Percentiles rank a stretch among this genome's conserved stretches.
phyloP scores from a whole-genome alignment of 2,329 filamentous ascomycete genomes.

The Arthrobotrys sphaeroides region DNA sequence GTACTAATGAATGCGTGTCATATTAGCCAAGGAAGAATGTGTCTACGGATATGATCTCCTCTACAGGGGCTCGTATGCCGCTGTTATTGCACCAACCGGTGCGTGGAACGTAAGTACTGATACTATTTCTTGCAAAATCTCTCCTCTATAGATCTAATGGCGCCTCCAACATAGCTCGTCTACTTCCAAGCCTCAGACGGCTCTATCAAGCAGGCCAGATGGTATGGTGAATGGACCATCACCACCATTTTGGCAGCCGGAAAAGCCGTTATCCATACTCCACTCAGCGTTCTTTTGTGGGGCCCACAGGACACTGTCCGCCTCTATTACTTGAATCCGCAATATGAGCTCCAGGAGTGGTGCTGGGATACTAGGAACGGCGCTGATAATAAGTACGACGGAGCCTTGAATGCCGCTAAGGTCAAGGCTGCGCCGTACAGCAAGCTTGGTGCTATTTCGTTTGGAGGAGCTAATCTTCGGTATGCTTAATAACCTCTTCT shows the following conservation, averaged over 20 bases:
- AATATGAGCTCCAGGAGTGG: slow-evolving; percentile 30
- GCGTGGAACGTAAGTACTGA: slow-evolving; percentile 30
- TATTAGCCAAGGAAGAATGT: slow-evolving; percentile 6
- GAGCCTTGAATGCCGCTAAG: slow-evolving; percentile 5
- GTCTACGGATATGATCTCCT: slow-evolving; percentile 24
- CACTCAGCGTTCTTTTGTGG: slow-evolving; percentile 12
- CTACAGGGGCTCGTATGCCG: slow-evolving; percentile 13
- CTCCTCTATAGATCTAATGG: neutral
- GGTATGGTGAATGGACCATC: slow-evolving; percentile 25
- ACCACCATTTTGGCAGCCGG: slow-evolving; percentile 14
- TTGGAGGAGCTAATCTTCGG: slow-evolving; percentile 19
- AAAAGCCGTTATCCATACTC: slow-evolving; percentile 9
- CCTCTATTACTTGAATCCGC: slow-evolving; percentile 31
- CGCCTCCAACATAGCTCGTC: neutral
- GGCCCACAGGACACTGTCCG: slow-evolving; percentile 27
- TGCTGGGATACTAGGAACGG: slow-evolving; percentile 24
- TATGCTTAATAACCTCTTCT: neutral
- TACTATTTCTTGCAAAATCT: neutral
- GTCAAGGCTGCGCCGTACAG: slow-evolving; percentile 35
- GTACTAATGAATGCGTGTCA: neutral
- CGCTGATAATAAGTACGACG: slow-evolving; percentile 24
- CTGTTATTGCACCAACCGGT: slow-evolving; percentile 11
- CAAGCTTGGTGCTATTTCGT: slow-evolving; percentile 14
- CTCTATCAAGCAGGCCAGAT: slow-evolving; percentile 34
- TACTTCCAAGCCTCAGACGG: slow-evolving; percentile 36